Evolutionary conservation across 208 protist genomes (phyloP).

Genomic region (Giardia muris): DNA sequence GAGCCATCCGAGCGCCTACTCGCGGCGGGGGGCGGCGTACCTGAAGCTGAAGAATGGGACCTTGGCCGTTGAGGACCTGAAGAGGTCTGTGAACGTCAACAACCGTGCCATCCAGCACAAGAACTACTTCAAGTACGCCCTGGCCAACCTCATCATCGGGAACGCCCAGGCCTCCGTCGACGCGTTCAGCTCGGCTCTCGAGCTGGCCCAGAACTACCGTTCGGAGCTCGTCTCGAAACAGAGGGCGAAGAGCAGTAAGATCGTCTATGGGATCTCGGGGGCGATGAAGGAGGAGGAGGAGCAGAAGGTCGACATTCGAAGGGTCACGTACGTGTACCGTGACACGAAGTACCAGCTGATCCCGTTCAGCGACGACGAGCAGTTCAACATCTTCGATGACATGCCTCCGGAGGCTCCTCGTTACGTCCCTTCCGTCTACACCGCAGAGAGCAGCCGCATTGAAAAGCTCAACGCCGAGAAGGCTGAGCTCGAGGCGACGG

Average conservation of each 20-base stretch:
- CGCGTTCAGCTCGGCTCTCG: conserved; percentile 2
- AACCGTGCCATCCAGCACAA: background rate
- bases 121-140: conserved; percentile 1
- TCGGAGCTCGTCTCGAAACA: background rate
- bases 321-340: background rate
- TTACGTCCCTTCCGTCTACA: background rate
- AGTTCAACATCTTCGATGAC: background rate
- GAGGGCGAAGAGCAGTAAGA: background rate
- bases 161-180: background rate
- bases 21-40: conserved; percentile 14
- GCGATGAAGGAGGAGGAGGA: background rate
- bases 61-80: background rate
- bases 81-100: background rate
- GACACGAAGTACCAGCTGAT: background rate
- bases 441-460: background rate
- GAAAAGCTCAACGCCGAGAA: background rate
- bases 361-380: background rate
- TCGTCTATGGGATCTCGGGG: background rate
- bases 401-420: background rate
- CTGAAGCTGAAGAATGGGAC: conserved; percentile 21
- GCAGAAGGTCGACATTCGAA: background rate
- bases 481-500: background rate
- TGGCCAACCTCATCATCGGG: background rate
- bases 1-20: background rate
- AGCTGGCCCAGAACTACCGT: background rate